phyloP scores from a whole-genome alignment of 306 rosid species.

The Hippophae rhamnoides region DNA sequence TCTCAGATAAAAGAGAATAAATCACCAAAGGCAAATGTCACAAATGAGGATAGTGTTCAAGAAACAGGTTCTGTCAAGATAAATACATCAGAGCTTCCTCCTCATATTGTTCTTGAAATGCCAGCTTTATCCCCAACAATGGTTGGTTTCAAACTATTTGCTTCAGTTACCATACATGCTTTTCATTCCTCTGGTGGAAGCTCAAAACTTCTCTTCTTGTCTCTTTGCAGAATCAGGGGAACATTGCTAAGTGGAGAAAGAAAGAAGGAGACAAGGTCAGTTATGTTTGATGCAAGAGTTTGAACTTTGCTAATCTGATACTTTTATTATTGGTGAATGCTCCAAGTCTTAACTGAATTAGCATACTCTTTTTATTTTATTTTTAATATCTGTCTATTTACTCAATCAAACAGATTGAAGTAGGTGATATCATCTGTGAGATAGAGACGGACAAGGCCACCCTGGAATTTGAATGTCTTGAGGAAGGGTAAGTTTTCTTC shows the following conservation, averaged over 20 bases:
- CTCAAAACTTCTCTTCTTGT: conserved; percentile 15
- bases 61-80: conserved; percentile 44
- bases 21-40: conserved; percentile 29
- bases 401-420: conserved; percentile 61
- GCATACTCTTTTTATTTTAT: background rate
- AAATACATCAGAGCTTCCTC: conserved; percentile 65
- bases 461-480: conserved; percentile 81
- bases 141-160: conserved; percentile 37
- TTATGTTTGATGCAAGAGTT: conserved; percentile 21
- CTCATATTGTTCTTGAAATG: conserved; percentile 72
- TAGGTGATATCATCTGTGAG: conserved; percentile 93
- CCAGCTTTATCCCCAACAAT: conserved; percentile 97
- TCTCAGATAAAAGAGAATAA: conserved; percentile 35
- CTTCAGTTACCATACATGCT: conserved; percentile 9
- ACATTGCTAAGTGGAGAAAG: conserved; percentile 77
- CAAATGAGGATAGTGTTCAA: conserved; percentile 32
- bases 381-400: conserved; percentile 4
- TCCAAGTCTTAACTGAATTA: background rate
- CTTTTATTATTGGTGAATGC: background rate
- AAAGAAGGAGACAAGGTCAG: conserved; percentile 97
- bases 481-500: conserved; percentile 78
- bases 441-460: conserved; percentile 99
- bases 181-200: conserved; percentile 19
- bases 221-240: conserved; percentile 72
- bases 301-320: conserved; percentile 4